Conservation (phyloP, 108 stramenopile species). For the Cylindrotheca fusiformis region DNA sequence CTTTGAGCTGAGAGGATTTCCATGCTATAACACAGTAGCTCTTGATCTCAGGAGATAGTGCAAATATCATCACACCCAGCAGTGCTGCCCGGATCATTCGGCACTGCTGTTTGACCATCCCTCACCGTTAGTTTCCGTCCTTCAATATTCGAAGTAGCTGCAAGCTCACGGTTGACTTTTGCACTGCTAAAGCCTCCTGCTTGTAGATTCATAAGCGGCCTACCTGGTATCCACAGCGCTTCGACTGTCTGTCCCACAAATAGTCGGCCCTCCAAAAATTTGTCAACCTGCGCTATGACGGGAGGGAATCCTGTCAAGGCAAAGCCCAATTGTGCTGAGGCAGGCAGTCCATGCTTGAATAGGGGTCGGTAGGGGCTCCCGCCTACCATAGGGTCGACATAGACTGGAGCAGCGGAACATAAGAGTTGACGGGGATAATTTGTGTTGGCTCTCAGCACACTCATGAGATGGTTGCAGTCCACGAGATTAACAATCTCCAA, state of each 20-base stretch:
- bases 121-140: conserved; percentile 13
- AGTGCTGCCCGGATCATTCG: no score
- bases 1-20: no score
- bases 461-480: conserved; percentile 2
- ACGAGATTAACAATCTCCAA: conserved; percentile 14
- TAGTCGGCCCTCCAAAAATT: conserved; percentile 7
- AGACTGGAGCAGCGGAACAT: conserved; percentile 3
- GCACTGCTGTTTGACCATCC: conserved; percentile 4
- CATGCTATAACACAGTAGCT: no score
- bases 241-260: conserved; percentile 16
- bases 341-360: conserved; percentile 13
- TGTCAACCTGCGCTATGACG: conserved; percentile 1
- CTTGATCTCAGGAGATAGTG: no score
- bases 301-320: conserved; percentile 17
- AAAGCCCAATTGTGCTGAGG: conserved; percentile 4
- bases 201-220: conserved; percentile 5
- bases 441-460: conserved; percentile 8
- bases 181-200: conserved; percentile 18
- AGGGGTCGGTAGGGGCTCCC: neutral
- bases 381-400: conserved; percentile 7
- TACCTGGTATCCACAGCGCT: conserved; percentile 21
- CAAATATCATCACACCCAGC: no score
- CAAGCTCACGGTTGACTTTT: neutral
- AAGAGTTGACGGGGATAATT: conserved; percentile 6
- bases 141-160: conserved; percentile 8